phyloP scores from a whole-genome alignment of 768 basidiomycete species.

The Leccinum truebloodii region DNA sequence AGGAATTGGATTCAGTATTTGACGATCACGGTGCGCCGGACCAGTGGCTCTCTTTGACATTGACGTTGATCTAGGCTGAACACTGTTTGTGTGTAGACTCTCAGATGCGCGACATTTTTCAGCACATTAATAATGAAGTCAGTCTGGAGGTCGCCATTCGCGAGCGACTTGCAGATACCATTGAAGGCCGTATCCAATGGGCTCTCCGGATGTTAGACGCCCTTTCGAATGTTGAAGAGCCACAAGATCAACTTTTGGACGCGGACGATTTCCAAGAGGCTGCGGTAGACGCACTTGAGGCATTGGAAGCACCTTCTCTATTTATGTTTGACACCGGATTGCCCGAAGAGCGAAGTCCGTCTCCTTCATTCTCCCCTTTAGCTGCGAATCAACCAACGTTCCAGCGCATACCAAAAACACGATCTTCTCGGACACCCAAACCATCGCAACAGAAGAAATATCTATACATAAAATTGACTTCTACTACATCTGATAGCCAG shows the following conservation, averaged over 20 bases:
- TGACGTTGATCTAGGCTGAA: constrained; percentile 1
- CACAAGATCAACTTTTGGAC: constrained; percentile 21
- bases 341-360: constrained; percentile 25
- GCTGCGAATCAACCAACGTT: constrained; percentile 11
- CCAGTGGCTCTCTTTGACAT: neutral
- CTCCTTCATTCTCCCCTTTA: constrained; percentile 24
- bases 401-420: constrained; percentile 27
- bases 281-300: constrained; percentile 44
- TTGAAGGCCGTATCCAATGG: constrained; percentile 49
- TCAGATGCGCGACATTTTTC: constrained; percentile 14
- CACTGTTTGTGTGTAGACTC: constrained; percentile 12
- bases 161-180: constrained; percentile 40
- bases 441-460: constrained; percentile 36
- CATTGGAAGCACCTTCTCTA: constrained; percentile 40
- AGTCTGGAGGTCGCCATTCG: constrained; percentile 46
- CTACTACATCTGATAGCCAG: constrained; percentile 31
- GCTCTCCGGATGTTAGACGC: constrained; percentile 42
- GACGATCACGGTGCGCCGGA: constrained; percentile 21
- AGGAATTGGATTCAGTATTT: constrained; percentile 11
- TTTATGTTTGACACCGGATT: constrained; percentile 35
- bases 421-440: constrained; percentile 30
- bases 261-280: constrained; percentile 40
- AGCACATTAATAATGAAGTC: constrained; percentile 38
- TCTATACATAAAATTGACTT: constrained; percentile 40
- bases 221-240: constrained; percentile 22